A percentile compares a stretch with the other conserved stretches of the same genome.
These are phyloP conservation scores for Camellia oleifera DNA, from an alignment of 179 eudicot species.

Conservation along the genomic window DNA sequence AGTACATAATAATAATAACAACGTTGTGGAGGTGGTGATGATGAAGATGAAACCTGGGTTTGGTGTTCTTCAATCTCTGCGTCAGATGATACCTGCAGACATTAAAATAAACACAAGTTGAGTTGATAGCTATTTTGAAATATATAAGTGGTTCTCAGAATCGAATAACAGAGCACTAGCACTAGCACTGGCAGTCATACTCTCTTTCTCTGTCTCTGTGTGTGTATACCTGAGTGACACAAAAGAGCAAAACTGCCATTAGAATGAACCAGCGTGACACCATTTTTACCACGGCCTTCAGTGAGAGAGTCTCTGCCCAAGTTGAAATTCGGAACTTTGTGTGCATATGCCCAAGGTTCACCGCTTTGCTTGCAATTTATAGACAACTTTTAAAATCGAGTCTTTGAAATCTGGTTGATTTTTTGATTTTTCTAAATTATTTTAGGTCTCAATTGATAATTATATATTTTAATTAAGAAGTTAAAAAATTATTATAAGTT, in stretches of 20 bases:
- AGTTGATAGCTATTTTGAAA: not conserved
- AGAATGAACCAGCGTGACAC: constrained; percentile 18
- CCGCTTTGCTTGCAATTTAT: constrained; percentile 2
- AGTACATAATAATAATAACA: not conserved
- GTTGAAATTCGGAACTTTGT: not conserved
- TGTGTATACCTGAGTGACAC: constrained; percentile 11
- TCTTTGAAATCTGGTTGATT: too few relatives aligned
- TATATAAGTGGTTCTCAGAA: not conserved
- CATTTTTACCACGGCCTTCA: constrained; percentile 5
- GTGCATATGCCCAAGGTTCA: not conserved
- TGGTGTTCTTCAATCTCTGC: constrained; percentile 22
- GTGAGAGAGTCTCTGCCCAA: not conserved
- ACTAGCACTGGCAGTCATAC: too few relatives aligned
- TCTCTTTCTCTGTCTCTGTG: not conserved
- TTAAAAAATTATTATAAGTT: too few relatives aligned
- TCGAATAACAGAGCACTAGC: too few relatives aligned
- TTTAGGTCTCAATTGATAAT: too few relatives aligned
- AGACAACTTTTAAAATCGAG: not conserved
- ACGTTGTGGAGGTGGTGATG: not conserved
- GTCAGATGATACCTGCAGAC: constrained; percentile 26
- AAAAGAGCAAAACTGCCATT: constrained; percentile 13
- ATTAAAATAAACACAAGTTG: not conserved
- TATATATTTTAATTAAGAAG: too few relatives aligned
- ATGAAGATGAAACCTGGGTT: constrained; percentile 14
- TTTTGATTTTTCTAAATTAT: too few relatives aligned